A percentile compares a stretch with the other conserved stretches of the same genome.
phyloP scores from a whole-genome alignment of 2,329 filamentous ascomycete species.

The Aspergillus sergii region DNA sequence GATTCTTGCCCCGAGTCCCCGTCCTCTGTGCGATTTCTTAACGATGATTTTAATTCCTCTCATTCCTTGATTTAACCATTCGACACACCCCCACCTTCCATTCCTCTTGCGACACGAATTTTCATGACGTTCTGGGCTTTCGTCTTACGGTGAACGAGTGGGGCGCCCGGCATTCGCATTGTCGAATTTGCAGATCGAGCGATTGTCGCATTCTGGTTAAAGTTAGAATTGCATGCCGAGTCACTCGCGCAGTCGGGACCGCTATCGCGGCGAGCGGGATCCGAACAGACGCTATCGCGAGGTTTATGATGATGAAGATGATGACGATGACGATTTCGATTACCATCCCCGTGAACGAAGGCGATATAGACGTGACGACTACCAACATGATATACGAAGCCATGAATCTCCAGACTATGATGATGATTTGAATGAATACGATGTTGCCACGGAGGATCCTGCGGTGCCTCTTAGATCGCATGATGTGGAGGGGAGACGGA shows the following conservation, averaged over 20 bases:
- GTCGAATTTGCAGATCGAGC: background rate
- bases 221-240: slow-evolving; percentile 32
- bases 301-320: slow-evolving; percentile 26
- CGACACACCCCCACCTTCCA: background rate
- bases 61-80: background rate
- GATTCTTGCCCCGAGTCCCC: background rate
- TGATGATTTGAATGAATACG: slow-evolving; percentile 22
- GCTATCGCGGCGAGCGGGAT: slow-evolving; percentile 27
- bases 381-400: slow-evolving; percentile 14
- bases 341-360: slow-evolving; percentile 22
- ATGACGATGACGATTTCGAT: slow-evolving; percentile 24
- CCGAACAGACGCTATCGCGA: slow-evolving; percentile 19
- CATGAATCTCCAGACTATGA: slow-evolving; percentile 1
- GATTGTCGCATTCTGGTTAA: slow-evolving; percentile 10
- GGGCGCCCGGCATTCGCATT: background rate
- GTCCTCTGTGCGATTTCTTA: background rate
- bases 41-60: background rate
- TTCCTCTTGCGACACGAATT: background rate
- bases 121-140: background rate
- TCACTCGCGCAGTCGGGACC: slow-evolving; percentile 38
- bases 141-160: background rate
- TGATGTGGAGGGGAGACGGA: slow-evolving; percentile 19
- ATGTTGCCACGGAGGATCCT: slow-evolving; percentile 17
- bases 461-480: slow-evolving; percentile 8
- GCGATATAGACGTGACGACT: slow-evolving; percentile 24